Evolutionary conservation across 371 early-diverging fungal species (phyloP).

Genomic region (Rhizopus delemar): DNA sequence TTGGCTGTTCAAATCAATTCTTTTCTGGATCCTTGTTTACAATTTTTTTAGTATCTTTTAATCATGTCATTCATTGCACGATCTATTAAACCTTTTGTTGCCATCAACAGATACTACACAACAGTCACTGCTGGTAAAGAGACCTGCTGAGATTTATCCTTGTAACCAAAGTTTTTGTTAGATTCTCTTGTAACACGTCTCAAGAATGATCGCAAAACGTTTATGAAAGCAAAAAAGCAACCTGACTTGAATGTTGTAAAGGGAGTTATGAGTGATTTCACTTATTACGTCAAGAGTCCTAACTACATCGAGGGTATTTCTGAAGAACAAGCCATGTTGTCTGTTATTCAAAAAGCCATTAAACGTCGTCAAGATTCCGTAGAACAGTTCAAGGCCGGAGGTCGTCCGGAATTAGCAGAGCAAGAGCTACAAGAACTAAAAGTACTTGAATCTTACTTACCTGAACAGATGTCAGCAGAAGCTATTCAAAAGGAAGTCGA

Average conservation of each 20-base stretch:
- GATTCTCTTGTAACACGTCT: conserved; percentile 46
- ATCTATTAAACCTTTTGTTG: background rate
- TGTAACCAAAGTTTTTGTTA: conserved; percentile 1
- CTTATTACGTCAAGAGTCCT: conserved; percentile 70
- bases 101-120: background rate
- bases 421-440: conserved; percentile 63
- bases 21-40: background rate
- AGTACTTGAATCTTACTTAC: conserved; percentile 69
- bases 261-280: conserved; percentile 69
- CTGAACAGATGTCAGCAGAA: conserved; percentile 66
- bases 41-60: background rate
- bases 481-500: conserved; percentile 65
- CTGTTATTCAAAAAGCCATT: conserved; percentile 70
- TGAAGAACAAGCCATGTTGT: conserved; percentile 50
- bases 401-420: conserved; percentile 66
- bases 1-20: too few species aligned
- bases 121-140: background rate
- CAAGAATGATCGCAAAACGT: conserved; percentile 69
- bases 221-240: conserved; percentile 75
- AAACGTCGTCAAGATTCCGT: conserved; percentile 76
- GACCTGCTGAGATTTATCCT: background rate
- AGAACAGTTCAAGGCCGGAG: conserved; percentile 57
- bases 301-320: conserved; percentile 39
- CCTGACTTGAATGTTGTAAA: conserved; percentile 69
- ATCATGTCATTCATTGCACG: conserved; percentile 1